Conservation (phyloP, 768 basidiomycete genomes). For the Serpula lacrymans region DNA sequence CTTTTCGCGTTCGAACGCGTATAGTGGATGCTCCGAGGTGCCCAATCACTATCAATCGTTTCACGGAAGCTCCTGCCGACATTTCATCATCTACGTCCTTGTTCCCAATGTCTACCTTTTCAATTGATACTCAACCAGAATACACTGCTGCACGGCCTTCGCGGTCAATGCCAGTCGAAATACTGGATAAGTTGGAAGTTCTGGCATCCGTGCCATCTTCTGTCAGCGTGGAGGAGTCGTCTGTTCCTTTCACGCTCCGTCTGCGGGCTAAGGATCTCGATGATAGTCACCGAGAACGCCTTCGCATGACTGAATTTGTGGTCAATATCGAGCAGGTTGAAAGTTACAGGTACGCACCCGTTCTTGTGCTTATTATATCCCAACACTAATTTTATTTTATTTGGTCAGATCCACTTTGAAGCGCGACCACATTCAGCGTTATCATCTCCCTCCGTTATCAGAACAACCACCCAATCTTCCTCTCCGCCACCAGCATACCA, state of each 20-base stretch:
- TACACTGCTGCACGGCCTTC: constrained; percentile 11
- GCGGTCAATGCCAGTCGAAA: constrained; percentile 44
- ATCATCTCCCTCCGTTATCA: constrained; percentile 52
- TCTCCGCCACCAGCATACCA: constrained; percentile 51
- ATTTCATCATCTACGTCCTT: constrained; percentile 23
- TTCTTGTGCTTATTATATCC: background rate
- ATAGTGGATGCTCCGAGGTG: constrained; percentile 36
- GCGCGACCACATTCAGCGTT: constrained; percentile 38
- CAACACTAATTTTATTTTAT: constrained; percentile 1
- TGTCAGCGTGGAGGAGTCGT: constrained; percentile 42
- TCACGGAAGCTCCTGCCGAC: constrained; percentile 40
- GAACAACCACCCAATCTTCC: constrained; percentile 65
- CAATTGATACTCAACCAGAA: constrained; percentile 37
- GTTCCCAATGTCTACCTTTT: constrained; percentile 37
- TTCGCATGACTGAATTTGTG: constrained; percentile 55
- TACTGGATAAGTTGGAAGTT: constrained; percentile 63
- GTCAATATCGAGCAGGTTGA: constrained; percentile 64
- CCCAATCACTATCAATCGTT: constrained; percentile 51
- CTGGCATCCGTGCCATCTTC: constrained; percentile 60
- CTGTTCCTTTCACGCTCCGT: constrained; percentile 55
- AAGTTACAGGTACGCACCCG: constrained; percentile 52
- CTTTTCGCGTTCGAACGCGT: constrained; percentile 46
- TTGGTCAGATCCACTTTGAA: constrained; percentile 39
- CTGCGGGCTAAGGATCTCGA: constrained; percentile 54
- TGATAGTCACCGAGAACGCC: constrained; percentile 44